Conservation (phyloP, 495 filamentous ascomycete species). For the Aspergillus sparsus region DNA sequence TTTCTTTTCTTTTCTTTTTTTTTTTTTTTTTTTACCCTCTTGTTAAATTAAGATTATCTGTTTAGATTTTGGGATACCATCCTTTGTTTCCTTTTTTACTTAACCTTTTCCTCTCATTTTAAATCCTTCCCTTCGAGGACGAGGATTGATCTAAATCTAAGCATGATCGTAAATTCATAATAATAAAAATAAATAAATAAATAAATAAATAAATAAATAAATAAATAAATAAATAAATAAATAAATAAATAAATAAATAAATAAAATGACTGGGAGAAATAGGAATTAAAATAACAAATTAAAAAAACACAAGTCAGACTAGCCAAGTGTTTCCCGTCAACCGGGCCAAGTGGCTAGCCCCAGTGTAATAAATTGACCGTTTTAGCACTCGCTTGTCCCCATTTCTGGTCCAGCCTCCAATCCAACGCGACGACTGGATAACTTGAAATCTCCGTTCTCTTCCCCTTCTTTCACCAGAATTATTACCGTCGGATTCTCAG, state of each 20-base stretch:
- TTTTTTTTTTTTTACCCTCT: neutral
- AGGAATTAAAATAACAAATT: neutral
- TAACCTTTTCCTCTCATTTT: no score
- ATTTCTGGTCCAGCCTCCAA: conserved; percentile 26
- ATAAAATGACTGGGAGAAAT: neutral
- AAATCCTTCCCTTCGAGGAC: no score
- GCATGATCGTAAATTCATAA: neutral
- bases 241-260: neutral
- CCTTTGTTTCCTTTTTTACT: no score
- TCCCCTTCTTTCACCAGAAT: neutral
- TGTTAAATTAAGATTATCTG: neutral
- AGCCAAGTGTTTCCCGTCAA: conserved; percentile 18
- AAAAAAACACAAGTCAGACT: neutral
- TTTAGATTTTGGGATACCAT: no score
- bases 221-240: neutral
- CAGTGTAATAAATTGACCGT: conserved; percentile 13
- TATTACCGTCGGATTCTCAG: neutral
- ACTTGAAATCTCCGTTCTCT: conserved; percentile 5
- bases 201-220: neutral
- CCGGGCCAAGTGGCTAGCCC: conserved; percentile 22
- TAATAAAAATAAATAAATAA: neutral
- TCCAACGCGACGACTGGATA: conserved; percentile 16
- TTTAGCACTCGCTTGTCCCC: conserved; percentile 27
- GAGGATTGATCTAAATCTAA: no score
- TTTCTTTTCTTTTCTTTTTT: neutral